Percentiles rank a stretch among this genome's conserved stretches.
These are phyloP conservation scores for Talaromyces verruculosus DNA, from an alignment of 2,329 filamentous ascomycete species.

Conservation along the genomic window DNA sequence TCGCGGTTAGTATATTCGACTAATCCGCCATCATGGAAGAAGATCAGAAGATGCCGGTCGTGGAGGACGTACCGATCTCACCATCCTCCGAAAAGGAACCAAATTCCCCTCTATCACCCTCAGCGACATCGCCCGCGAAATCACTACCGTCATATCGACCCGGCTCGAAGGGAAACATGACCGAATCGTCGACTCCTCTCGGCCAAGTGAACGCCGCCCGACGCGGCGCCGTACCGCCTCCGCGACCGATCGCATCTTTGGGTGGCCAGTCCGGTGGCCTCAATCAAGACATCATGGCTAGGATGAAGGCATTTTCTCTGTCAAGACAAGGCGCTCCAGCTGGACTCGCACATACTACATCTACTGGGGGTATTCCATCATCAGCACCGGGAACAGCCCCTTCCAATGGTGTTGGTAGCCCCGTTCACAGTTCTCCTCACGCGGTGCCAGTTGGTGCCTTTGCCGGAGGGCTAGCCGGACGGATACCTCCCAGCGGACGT, in stretches of 20 bases:
- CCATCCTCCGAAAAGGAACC: conserved; percentile 26
- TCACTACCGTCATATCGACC: conserved; percentile 30
- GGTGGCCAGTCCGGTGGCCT: conserved; percentile 51
- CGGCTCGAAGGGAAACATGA: conserved; percentile 15
- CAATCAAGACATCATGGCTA: conserved; percentile 65
- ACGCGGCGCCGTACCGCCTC: conserved; percentile 38
- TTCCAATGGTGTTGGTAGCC: conserved; percentile 18
- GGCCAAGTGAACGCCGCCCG: conserved; percentile 71
- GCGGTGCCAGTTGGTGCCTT: conserved; percentile 28
- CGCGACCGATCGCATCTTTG: conserved; percentile 35
- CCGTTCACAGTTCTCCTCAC: conserved; percentile 18
- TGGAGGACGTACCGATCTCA: conserved; percentile 27
- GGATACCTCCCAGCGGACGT: conserved; percentile 29
- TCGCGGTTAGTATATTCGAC: not conserved
- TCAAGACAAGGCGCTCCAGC: conserved; percentile 61
- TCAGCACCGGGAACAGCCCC: conserved; percentile 20
- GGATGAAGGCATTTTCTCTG: conserved; percentile 68
- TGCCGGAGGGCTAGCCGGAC: conserved; percentile 34
- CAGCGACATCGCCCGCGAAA: conserved; percentile 31
- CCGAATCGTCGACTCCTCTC: conserved; percentile 72
- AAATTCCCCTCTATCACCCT: conserved; percentile 26
- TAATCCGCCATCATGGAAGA: conserved; percentile 24
- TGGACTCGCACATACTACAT: conserved; percentile 33
- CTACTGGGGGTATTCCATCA: conserved; percentile 37
- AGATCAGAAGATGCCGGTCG: conserved; percentile 25